Evolutionary conservation across 495 filamentous ascomycete species (phyloP).

Genomic region (Talaromyces ruber): DNA sequence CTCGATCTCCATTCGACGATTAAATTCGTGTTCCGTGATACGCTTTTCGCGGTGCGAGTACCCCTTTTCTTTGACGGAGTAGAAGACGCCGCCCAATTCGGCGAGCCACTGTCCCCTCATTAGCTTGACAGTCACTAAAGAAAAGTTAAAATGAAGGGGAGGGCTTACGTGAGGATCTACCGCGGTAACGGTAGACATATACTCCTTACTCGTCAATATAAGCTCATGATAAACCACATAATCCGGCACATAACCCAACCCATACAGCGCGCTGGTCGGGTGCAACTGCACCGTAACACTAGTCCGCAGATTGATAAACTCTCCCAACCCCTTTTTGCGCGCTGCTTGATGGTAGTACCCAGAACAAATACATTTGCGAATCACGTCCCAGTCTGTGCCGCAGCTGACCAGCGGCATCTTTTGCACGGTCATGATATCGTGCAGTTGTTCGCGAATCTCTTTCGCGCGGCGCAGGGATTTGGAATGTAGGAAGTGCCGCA

Average conservation of each 20-base stretch:
- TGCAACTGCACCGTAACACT: constrained; percentile 90
- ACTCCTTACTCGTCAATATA: constrained; percentile 93
- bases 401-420: constrained; percentile 83
- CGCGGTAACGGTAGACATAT: constrained; percentile 95
- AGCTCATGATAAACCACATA: constrained; percentile 99
- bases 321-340: constrained; percentile 89
- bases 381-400: constrained; percentile 93
- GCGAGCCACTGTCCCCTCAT: constrained; percentile 65
- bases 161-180: constrained; percentile 76
- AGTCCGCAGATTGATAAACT: constrained; percentile 94
- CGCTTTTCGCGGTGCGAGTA: constrained; percentile 85
- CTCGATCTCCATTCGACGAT: constrained; percentile 92
- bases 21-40: constrained; percentile 90
- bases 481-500: constrained; percentile 83
- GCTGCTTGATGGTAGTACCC: constrained; percentile 99
- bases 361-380: constrained; percentile 93
- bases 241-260: constrained; percentile 86
- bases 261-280: constrained; percentile 87
- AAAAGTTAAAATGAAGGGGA: not conserved
- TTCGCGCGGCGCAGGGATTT: constrained; percentile 85
- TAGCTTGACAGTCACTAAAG: not conserved
- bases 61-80: constrained; percentile 95
- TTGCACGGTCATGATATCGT: constrained; percentile 91
- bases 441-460: constrained; percentile 87
- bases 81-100: constrained; percentile 97